Evolutionary conservation across 1,284 basidiomycete genomes (phyloP).

Genomic region (Ustilago loliicola): DNA sequence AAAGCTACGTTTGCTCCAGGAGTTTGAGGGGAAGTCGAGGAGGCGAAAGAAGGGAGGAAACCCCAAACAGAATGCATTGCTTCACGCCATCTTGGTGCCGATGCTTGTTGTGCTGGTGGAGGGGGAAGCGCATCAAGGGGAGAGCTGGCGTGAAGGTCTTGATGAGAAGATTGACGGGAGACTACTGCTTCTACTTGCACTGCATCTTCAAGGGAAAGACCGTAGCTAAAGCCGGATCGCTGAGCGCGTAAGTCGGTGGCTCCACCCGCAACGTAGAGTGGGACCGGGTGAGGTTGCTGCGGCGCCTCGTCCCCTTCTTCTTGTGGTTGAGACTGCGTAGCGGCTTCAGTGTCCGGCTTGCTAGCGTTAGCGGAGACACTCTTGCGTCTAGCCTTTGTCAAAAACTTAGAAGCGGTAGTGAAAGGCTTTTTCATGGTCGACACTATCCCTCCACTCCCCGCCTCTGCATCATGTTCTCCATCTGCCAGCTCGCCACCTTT

Average conservation of each 20-base stretch:
- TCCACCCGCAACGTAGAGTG: slow-evolving; percentile 14
- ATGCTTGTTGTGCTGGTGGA: slow-evolving; percentile 3
- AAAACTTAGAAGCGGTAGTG: slow-evolving; percentile 25
- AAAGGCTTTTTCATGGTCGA: slow-evolving; percentile 40
- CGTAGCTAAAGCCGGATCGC: slow-evolving; percentile 44
- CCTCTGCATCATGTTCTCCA: slow-evolving; percentile 6
- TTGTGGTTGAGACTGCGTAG: not conserved
- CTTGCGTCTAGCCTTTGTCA: slow-evolving; percentile 33
- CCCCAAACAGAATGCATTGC: slow-evolving; percentile 41
- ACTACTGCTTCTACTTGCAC: slow-evolving; percentile 43
- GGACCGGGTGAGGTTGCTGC: slow-evolving; percentile 26
- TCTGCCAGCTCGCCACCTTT: not conserved
- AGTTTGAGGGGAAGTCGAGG: slow-evolving; percentile 6
- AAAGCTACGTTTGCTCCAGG: not conserved
- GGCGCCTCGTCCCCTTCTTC: not conserved
- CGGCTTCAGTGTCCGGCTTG: not conserved
- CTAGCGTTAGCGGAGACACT: slow-evolving; percentile 8
- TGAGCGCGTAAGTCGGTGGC: slow-evolving; percentile 36
- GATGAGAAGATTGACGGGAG: slow-evolving; percentile 30
- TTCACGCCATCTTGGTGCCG: slow-evolving; percentile 26
- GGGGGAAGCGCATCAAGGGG: not conserved
- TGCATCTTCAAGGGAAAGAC: slow-evolving; percentile 40
- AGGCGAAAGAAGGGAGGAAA: slow-evolving; percentile 40
- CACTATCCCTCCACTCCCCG: not conserved
- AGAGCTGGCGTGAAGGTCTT: slow-evolving; percentile 11